phyloP scores from a whole-genome alignment of 257 asterid species.

The Asclepias syriaca region DNA sequence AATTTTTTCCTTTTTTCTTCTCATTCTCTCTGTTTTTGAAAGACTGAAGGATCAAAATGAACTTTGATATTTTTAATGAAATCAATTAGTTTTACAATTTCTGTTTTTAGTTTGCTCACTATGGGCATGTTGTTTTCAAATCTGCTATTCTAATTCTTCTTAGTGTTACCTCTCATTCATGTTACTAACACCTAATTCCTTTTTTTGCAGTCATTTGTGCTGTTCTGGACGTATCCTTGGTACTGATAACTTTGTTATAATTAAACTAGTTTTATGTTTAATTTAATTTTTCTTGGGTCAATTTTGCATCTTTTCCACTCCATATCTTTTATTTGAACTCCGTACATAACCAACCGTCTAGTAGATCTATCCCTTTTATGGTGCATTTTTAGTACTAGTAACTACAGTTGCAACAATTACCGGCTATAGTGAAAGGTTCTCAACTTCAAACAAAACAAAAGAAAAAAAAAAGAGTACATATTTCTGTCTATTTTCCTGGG shows the following conservation, averaged over 20 bases:
- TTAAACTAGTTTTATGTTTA: neutral
- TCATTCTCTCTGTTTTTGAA: neutral
- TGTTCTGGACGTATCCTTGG: conserved; percentile 97
- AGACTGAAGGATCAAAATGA: neutral
- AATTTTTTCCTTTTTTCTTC: neutral
- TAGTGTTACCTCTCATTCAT: neutral
- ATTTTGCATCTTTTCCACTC: neutral
- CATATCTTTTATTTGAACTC: neutral
- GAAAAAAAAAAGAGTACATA: neutral
- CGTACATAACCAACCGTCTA: neutral
- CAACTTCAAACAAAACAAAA: neutral
- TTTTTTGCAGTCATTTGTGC: conserved; percentile 91
- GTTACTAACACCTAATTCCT: conserved; percentile 24
- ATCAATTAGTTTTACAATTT: neutral
- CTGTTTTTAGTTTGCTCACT: neutral
- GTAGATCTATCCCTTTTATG: neutral
- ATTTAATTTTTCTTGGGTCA: neutral
- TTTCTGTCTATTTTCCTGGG: neutral
- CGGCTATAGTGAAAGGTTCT: neutral
- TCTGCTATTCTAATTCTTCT: neutral
- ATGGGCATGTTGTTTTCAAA: neutral
- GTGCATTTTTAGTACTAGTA: neutral
- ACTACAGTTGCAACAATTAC: neutral
- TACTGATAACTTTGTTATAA: conserved; percentile 2
- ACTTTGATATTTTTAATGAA: neutral